Conservation (phyloP, 371 early-diverging fungal genomes). For the Dichotomocladium elegans region DNA sequence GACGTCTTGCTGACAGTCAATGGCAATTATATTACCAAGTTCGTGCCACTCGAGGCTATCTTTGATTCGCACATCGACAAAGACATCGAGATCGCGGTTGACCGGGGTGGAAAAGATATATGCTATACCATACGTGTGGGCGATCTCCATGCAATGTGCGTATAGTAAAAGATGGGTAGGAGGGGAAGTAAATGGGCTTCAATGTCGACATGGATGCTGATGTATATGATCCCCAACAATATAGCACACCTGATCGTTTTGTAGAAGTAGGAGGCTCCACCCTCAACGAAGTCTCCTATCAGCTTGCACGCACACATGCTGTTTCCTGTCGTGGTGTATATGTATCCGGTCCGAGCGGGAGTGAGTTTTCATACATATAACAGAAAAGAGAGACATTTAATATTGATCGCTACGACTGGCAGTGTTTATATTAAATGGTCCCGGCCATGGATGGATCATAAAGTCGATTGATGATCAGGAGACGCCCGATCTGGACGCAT, state of each 20-base stretch:
- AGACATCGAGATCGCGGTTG: slow-evolving; percentile 59
- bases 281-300: slow-evolving; percentile 85
- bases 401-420: neutral
- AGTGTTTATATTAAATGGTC: slow-evolving; percentile 76
- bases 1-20: slow-evolving; percentile 83
- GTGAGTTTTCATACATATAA: slow-evolving; percentile 21
- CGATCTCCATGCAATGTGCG: slow-evolving; percentile 73
- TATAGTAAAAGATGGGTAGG: no score
- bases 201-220: neutral
- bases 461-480: slow-evolving; percentile 68
- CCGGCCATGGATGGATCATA: slow-evolving; percentile 80
- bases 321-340: slow-evolving; percentile 84
- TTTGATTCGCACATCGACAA: slow-evolving; percentile 74
- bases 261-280: slow-evolving; percentile 89
- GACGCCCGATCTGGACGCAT: slow-evolving; percentile 69
- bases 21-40: slow-evolving; percentile 74
- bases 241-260: slow-evolving; percentile 69
- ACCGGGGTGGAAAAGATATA: slow-evolving; percentile 74
- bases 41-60: slow-evolving; percentile 77
- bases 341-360: slow-evolving; percentile 61
- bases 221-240: neutral
- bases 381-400: neutral
- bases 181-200: neutral
- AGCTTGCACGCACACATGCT: slow-evolving; percentile 76
- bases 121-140: slow-evolving; percentile 56